Percentiles rank a stretch among this genome's conserved stretches.
These are phyloP conservation scores for Marsdenia floribunda DNA, from an alignment of 257 asterid genomes.

Conservation along the genomic window DNA sequence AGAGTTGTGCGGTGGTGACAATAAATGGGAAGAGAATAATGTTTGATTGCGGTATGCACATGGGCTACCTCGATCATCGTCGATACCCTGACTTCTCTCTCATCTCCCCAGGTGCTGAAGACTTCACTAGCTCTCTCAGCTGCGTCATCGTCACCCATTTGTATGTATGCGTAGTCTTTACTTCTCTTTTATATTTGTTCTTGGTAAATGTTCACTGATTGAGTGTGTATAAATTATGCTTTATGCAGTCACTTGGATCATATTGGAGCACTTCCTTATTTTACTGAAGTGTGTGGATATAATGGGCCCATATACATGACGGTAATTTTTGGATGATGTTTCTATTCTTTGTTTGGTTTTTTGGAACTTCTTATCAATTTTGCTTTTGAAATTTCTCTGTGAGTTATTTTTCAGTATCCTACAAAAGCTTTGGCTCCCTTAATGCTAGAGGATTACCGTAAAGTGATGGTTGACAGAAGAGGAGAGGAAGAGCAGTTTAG, in stretches of 20 bases:
- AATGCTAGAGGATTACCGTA: conserved; percentile 84
- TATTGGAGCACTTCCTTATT: conserved; percentile 93
- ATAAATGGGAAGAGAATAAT: conserved; percentile 78
- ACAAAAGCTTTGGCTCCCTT: conserved; percentile 91
- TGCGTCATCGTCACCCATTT: conserved; percentile 86
- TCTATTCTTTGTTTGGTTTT: background rate
- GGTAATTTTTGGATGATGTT: conserved; percentile 31
- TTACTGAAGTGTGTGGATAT: conserved; percentile 92
- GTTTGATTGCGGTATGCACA: conserved; percentile 98
- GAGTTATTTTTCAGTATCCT: conserved; percentile 58
- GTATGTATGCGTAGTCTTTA: conserved; percentile 15
- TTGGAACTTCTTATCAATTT: background rate
- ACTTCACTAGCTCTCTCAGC: conserved; percentile 54
- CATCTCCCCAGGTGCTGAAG: conserved; percentile 40
- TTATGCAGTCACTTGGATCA: conserved; percentile 75
- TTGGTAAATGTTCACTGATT: background rate
- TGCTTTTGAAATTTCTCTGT: conserved; percentile 11
- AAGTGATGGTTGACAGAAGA: conserved; percentile 75
- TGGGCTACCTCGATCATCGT: conserved; percentile 66
- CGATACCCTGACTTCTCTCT: conserved; percentile 75
- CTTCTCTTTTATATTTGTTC: background rate
- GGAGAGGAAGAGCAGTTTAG: conserved; percentile 82
- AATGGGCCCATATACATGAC: conserved; percentile 97
- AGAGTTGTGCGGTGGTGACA: conserved; percentile 84
- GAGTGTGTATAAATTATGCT: background rate